phyloP scores from a whole-genome alignment of 352 stramenopile species.

The Pythium monospermum region DNA sequence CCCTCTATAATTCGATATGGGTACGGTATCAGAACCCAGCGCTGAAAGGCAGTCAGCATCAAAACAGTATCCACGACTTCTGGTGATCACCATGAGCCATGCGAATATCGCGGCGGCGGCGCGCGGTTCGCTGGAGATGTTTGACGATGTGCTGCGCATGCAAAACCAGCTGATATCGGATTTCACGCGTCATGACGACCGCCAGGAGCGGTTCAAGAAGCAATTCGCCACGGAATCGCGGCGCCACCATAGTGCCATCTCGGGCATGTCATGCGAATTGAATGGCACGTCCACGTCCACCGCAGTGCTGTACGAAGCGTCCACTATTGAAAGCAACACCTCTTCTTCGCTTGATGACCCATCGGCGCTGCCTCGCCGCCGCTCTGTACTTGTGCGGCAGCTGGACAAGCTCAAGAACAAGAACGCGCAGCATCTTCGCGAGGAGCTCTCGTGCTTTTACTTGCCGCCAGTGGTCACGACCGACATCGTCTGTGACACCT shows the following conservation, averaged over 20 bases:
- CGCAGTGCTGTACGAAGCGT: slow-evolving; percentile 29
- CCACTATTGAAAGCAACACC: slow-evolving; percentile 5
- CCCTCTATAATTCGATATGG: too few relatives aligned
- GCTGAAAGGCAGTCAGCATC: too few relatives aligned
- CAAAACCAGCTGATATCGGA: slow-evolving; percentile 31
- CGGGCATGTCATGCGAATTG: slow-evolving; percentile 26
- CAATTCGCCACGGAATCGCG: slow-evolving; percentile 46
- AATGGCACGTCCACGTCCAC: slow-evolving; percentile 23
- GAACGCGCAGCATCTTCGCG: slow-evolving; percentile 10
- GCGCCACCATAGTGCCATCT: slow-evolving; percentile 47
- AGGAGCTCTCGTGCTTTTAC: slow-evolving; percentile 45
- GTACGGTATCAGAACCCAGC: too few relatives aligned
- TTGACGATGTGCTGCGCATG: slow-evolving; percentile 38
- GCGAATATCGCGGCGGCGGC: slow-evolving; percentile 9
- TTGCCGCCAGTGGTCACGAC: slow-evolving; percentile 36
- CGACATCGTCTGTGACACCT: slow-evolving; percentile 46
- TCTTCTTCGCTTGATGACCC: neutral
- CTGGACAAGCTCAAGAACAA: slow-evolving; percentile 12
- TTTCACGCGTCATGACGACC: slow-evolving; percentile 38
- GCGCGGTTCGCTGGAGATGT: slow-evolving; percentile 31
- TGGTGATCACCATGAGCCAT: too few relatives aligned
- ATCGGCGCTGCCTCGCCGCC: neutral
- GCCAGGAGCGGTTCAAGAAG: slow-evolving; percentile 49
- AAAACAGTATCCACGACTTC: too few relatives aligned
- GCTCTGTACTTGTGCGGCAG: slow-evolving; percentile 10